Base-by-base conservation (phyloP, 1,284 basidiomycete species). In the Trametes polyzona region DNA sequence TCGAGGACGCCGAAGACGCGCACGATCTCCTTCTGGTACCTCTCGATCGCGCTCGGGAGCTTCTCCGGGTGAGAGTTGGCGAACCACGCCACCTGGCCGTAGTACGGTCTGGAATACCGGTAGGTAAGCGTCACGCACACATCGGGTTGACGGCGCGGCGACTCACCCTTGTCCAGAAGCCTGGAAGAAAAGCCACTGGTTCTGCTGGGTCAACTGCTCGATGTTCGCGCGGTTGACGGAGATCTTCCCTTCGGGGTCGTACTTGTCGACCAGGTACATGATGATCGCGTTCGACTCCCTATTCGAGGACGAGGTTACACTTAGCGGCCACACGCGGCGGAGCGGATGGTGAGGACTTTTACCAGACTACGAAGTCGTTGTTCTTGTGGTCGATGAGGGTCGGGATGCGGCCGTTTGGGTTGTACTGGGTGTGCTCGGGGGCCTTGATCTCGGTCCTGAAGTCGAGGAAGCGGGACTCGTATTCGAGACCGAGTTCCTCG, bases 271-370 rank as follows among this genome's bases (percentile, higher is more conserved):
- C 32, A 76, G 61, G 63, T 75, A 75, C 8, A 56, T 36, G 17
- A 76, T 43, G 58, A 73, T 73, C 21, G 74, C 74, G 35, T 67
- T 63, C n/a, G 68, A 71, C 55, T 75, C 74, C 69, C 70, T 74
- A 24, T n/a, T n/a, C 23, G 23, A 41, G 23, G 23, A 41, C n/a
- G n/a, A n/a, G n/a, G n/a, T n/a, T n/a, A n/a, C n/a, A n/a, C n/a
- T n/a, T n/a, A n/a, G n/a, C n/a, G n/a, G n/a, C n/a, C n/a, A n/a
- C n/a, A n/a, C n/a, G n/a, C n/a, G n/a, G n/a, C n/a, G n/a, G n/a
- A n/a, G n/a, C n/a, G n/a, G n/a, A n/a, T n/a, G n/a, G n/a, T n/a
- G 41, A 29, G 16, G 21, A 14, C 5, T 23, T 24, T 40, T n/a
- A 56, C 59, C 64, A 64, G 46, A 64, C 39, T 16, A 52, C 56